A percentile compares a stretch with the other conserved stretches of the same genome.
Evolutionary conservation across 805 yeast genomes (phyloP).

Genomic region (Lipomyces japonicus): DNA sequence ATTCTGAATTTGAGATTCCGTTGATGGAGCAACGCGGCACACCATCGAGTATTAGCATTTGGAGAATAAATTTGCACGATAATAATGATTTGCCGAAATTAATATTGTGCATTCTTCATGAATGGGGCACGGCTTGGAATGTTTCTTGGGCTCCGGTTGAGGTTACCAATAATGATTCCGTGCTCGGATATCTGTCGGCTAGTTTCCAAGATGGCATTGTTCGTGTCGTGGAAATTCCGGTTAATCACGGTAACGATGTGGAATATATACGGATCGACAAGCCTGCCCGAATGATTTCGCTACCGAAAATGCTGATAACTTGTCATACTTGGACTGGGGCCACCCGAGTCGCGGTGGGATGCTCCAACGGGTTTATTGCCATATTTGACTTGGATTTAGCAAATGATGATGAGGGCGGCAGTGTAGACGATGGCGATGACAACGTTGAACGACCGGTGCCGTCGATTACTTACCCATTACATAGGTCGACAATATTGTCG

Average conservation of each 20-base stretch:
- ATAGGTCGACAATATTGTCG: conserved; percentile 5
- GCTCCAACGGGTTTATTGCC: conserved; percentile 22
- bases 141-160: conserved; percentile 24
- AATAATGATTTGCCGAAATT: conserved; percentile 4
- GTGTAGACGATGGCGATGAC: too few species aligned
- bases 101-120: conserved; percentile 8
- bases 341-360: conserved; percentile 21
- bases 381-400: conserved; percentile 10
- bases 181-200: conserved; percentile 13
- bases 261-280: not conserved
- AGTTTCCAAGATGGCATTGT: conserved; percentile 27
- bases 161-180: not conserved
- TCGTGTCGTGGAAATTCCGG: conserved; percentile 11
- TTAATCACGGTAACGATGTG: not conserved
- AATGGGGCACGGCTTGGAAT: conserved; percentile 27
- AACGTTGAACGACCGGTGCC: conserved; percentile 3
- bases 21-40: not conserved
- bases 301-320: conserved; percentile 16
- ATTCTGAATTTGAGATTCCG: conserved; percentile 9
- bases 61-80: conserved; percentile 6
- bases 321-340: conserved; percentile 20
- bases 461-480: conserved; percentile 12
- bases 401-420: too few species aligned
- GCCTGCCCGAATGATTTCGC: conserved; percentile 6
- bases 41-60: conserved; percentile 22